Conservation (phyloP, 306 rosid species). For the Citrullus mucosospermus region DNA sequence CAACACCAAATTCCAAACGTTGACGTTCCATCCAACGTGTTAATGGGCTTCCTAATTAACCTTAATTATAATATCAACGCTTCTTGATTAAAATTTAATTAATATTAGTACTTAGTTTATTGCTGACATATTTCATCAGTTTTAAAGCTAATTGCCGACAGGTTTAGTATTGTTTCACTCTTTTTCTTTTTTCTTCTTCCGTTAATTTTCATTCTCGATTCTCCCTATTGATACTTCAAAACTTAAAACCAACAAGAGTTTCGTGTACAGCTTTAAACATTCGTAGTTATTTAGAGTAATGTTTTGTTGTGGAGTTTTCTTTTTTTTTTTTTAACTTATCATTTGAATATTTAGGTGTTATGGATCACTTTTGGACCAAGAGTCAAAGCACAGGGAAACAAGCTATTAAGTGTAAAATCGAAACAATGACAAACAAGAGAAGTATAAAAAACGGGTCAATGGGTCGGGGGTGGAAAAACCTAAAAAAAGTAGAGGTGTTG, state of each 20-base stretch:
- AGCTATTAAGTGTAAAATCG: too few relatives aligned
- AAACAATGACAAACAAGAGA: too few relatives aligned
- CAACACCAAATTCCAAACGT: not conserved
- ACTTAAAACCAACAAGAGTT: not conserved
- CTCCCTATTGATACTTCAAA: not conserved
- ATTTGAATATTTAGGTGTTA: too few relatives aligned
- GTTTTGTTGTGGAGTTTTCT: too few relatives aligned
- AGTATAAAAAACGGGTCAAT: too few relatives aligned
- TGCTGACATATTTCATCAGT: not conserved
- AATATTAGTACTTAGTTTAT: not conserved
- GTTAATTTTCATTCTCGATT: not conserved
- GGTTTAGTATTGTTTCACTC: not conserved
- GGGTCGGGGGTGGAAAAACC: too few relatives aligned
- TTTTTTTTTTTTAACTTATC: too few relatives aligned
- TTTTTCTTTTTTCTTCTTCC: not conserved
- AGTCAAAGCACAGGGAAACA: too few relatives aligned
- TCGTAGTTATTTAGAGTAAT: too few relatives aligned
- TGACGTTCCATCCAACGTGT: slow-evolving; percentile 4
- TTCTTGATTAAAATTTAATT: not conserved
- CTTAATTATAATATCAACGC: not conserved
- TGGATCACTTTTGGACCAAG: too few relatives aligned
- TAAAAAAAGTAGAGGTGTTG: too few relatives aligned
- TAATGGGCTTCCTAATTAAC: not conserved
- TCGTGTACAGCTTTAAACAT: too few relatives aligned
- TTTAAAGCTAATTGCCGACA: not conserved